Conservation (phyloP, 1,284 basidiomycete species). For the Cerrena zonata region DNA sequence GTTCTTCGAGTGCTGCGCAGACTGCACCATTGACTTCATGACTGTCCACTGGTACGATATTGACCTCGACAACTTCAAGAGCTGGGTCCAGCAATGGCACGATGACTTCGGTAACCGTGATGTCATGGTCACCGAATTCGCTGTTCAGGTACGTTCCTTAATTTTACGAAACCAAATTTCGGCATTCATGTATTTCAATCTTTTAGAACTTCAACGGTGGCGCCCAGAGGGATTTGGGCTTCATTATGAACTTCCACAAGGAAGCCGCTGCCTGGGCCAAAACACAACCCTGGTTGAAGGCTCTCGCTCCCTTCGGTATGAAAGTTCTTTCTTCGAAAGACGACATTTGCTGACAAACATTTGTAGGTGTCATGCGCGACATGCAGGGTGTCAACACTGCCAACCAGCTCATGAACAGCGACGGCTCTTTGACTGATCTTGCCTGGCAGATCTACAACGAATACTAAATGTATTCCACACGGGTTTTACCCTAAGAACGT, state of each 20-base stretch:
- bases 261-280: slow-evolving; percentile 54
- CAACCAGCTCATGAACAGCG: slow-evolving; percentile 48
- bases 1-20: slow-evolving; percentile 55
- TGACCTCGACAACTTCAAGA: slow-evolving; percentile 41
- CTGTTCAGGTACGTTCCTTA: slow-evolving; percentile 44
- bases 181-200: slow-evolving; percentile 9
- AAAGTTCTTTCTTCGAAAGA: neutral
- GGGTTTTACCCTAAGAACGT: neutral
- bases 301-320: slow-evolving; percentile 69
- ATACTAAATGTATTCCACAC: slow-evolving; percentile 18
- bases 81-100: slow-evolving; percentile 48
- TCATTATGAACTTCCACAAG: slow-evolving; percentile 56
- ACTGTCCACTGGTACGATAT: slow-evolving; percentile 63
- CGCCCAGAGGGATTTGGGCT: slow-evolving; percentile 40
- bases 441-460: slow-evolving; percentile 35
- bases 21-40: slow-evolving; percentile 46
- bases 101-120: slow-evolving; percentile 38
- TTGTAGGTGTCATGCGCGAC: slow-evolving; percentile 58
- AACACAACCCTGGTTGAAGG: slow-evolving; percentile 44
- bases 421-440: slow-evolving; percentile 44
- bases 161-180: neutral
- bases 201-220: slow-evolving; percentile 59
- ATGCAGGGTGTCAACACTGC: slow-evolving; percentile 63
- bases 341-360: neutral
- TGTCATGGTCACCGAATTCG: slow-evolving; percentile 68